A percentile compares a stretch with the other conserved stretches of the same genome.
Evolutionary conservation across 225 moss, liverwort and hornwort genomes (phyloP).

Genomic region (Polytrichum formosum): DNA sequence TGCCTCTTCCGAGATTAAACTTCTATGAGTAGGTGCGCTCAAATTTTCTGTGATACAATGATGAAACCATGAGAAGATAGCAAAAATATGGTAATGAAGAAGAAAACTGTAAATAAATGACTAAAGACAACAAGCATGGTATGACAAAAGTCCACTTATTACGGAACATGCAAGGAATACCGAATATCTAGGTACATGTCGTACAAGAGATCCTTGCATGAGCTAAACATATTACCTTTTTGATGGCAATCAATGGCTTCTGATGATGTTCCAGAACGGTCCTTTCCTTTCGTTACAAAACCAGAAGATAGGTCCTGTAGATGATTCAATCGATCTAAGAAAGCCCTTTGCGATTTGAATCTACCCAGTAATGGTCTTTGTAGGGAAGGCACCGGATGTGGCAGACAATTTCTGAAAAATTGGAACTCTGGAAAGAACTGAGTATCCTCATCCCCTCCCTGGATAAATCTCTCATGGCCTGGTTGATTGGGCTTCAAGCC

Average conservation of each 20-base stretch:
- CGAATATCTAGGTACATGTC: too few species aligned
- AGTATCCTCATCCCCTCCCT: conserved; percentile 29
- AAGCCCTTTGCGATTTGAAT: conserved; percentile 22
- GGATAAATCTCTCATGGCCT: conserved; percentile 38
- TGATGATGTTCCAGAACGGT: conserved; percentile 21
- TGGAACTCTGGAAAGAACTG: conserved; percentile 47
- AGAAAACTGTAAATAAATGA: too few species aligned
- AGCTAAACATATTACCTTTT: neutral
- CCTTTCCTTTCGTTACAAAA: conserved; percentile 25
- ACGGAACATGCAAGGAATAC: too few species aligned
- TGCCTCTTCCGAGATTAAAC: conserved; percentile 38
- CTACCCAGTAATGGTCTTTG: conserved; percentile 27
- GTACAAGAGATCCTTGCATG: too few species aligned
- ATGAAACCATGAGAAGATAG: too few species aligned
- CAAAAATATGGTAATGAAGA: too few species aligned
- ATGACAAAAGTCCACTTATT: too few species aligned
- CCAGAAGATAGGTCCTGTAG: conserved; percentile 30
- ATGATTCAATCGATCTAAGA: conserved; percentile 45
- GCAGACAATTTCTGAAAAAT: conserved; percentile 61
- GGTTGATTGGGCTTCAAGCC: conserved; percentile 27
- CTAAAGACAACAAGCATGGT: too few species aligned
- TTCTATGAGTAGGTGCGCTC: conserved; percentile 10
- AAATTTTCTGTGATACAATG: neutral
- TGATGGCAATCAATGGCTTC: neutral
- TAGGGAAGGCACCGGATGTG: conserved; percentile 58